These are phyloP conservation scores for Pyrus hybrid DNA, from an alignment of 331 rosid species.

Conservation along the genomic window DNA sequence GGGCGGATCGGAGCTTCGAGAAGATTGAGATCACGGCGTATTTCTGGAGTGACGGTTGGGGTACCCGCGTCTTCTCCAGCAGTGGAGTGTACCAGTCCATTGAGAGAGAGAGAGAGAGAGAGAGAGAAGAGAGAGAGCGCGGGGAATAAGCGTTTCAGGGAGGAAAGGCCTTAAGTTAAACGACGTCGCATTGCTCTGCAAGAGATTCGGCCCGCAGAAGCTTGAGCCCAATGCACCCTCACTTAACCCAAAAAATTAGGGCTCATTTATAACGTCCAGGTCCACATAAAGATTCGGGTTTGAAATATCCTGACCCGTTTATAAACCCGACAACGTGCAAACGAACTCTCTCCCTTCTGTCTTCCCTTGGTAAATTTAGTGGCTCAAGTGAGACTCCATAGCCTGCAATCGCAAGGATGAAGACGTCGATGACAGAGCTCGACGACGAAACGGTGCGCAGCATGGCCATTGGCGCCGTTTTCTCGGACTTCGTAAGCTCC, in stretches of 20 bases:
- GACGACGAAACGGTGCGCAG: constrained; percentile 59
- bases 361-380: too few relatives aligned
- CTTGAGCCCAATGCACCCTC: not conserved
- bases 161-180: not conserved
- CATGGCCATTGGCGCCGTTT: constrained; percentile 84
- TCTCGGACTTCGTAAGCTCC: constrained; percentile 73
- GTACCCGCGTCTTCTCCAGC: constrained; percentile 62
- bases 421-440: constrained; percentile 54
- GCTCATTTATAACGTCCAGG: not conserved
- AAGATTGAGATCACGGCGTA: constrained; percentile 70
- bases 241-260: not conserved
- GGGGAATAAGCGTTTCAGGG: constrained; percentile 9
- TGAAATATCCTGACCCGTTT: not conserved
- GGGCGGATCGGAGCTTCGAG: constrained; percentile 77
- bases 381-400: not conserved
- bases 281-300: not conserved
- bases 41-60: constrained; percentile 85
- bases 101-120: not conserved
- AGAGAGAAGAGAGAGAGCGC: not conserved
- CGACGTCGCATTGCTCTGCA: not conserved
- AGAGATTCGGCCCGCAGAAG: not conserved
- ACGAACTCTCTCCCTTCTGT: not conserved
- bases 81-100: constrained; percentile 62
- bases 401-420: not conserved
- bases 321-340: not conserved